phyloP scores from a whole-genome alignment of 345 rosid species.

The Bruguiera gymnorhiza region DNA sequence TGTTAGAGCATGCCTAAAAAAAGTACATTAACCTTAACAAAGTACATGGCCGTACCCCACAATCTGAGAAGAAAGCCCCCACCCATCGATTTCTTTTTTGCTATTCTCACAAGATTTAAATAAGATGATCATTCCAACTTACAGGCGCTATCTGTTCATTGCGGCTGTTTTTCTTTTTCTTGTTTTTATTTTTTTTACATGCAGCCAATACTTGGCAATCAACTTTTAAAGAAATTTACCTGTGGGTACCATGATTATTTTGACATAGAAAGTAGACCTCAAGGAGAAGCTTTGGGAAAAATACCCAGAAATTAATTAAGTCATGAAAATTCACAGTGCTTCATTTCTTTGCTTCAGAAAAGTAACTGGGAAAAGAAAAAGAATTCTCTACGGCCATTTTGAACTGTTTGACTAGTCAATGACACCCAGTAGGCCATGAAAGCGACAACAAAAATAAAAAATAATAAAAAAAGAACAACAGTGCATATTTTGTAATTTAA shows the following conservation, averaged over 20 bases:
- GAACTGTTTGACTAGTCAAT: neutral
- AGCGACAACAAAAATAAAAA: neutral
- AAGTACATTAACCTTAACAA: constrained; percentile 17
- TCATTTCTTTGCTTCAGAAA: neutral
- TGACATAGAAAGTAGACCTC: too few species aligned
- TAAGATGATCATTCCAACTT: neutral
- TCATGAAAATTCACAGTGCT: neutral
- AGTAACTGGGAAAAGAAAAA: neutral
- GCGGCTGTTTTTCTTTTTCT: too few species aligned
- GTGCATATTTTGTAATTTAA: neutral
- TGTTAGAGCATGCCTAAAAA: constrained; percentile 5
- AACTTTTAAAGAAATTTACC: too few species aligned
- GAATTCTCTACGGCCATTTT: neutral
- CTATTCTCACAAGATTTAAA: neutral
- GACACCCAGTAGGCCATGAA: neutral
- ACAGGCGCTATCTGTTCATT: too few species aligned
- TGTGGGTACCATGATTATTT: too few species aligned
- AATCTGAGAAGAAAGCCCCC: constrained; percentile 7
- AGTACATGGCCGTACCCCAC: constrained; percentile 32
- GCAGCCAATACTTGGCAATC: too few species aligned
- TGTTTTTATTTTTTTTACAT: too few species aligned
- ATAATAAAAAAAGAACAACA: too few species aligned
- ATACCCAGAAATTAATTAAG: neutral
- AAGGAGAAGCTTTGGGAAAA: neutral
- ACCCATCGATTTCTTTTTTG: neutral